Percentiles rank a stretch among this genome's conserved stretches.
Conservation (phyloP, 2,329 filamentous ascomycete species). For the Botryosphaeria dothidea region DNA sequence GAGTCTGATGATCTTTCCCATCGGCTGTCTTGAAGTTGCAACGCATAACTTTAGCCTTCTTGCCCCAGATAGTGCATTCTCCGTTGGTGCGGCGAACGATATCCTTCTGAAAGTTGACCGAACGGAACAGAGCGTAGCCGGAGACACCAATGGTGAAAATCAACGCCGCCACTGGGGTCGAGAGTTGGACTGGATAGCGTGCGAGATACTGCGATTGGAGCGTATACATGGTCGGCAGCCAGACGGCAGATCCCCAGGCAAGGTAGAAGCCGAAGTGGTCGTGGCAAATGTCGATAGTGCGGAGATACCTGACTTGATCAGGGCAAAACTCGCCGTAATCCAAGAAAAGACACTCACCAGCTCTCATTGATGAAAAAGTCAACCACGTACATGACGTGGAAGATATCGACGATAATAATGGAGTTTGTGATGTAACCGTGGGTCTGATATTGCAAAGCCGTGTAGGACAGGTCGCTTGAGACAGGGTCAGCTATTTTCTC, state of each 20-base stretch:
- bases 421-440: constrained; percentile 44
- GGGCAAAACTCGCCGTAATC: neutral
- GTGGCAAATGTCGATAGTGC: constrained; percentile 46
- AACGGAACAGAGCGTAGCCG: constrained; percentile 49
- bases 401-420: constrained; percentile 45
- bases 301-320: constrained; percentile 36
- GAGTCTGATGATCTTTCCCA: constrained; percentile 35
- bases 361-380: constrained; percentile 54
- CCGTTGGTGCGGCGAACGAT: constrained; percentile 42
- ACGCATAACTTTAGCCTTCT: constrained; percentile 40
- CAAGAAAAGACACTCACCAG: constrained; percentile 34
- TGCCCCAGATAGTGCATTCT: constrained; percentile 47
- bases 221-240: constrained; percentile 50
- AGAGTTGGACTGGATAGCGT: constrained; percentile 39
- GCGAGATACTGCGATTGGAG: constrained; percentile 52
- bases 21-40: constrained; percentile 46
- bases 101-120: constrained; percentile 50
- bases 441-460: constrained; percentile 45
- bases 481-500: neutral
- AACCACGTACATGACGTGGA: constrained; percentile 49
- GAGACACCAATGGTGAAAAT: constrained; percentile 35
- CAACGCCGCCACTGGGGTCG: constrained; percentile 26
- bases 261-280: constrained; percentile 47
- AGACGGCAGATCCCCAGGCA: constrained; percentile 38
- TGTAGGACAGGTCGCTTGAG: constrained; percentile 40